Conservation (phyloP, 441 rosid genomes). For the Biscutella laevigata region DNA sequence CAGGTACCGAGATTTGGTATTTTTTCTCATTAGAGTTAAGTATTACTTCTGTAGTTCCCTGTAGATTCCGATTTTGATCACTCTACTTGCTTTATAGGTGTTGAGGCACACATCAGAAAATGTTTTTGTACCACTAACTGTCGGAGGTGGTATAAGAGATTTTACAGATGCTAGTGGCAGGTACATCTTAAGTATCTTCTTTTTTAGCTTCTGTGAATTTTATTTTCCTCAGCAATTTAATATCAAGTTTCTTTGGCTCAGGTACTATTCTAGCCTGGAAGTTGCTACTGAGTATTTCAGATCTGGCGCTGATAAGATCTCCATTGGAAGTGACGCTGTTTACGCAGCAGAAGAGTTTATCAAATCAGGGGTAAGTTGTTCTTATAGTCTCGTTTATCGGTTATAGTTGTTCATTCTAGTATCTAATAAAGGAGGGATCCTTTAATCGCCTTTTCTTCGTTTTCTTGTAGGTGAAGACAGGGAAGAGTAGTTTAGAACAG, state of each 20-base stretch:
- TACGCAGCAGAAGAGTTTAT: conserved; percentile 82
- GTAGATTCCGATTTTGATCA: not conserved
- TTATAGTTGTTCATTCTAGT: conserved; percentile 13
- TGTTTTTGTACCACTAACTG: conserved; percentile 97
- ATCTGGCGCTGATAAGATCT: conserved; percentile 95
- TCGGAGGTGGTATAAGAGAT: conserved; percentile 98
- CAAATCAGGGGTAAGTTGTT: conserved; percentile 59
- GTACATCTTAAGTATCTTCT: conserved; percentile 28
- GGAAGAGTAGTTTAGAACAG: conserved; percentile 87
- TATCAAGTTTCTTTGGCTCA: conserved; percentile 22
- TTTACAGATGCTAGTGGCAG: conserved; percentile 92
- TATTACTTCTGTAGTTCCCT: not conserved
- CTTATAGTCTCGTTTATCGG: not conserved
- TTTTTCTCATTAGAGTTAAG: not conserved
- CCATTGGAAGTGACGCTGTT: conserved; percentile 97
- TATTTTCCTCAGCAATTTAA: not conserved
- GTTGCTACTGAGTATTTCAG: conserved; percentile 97
- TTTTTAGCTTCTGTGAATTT: conserved; percentile 2
- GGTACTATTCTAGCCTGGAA: conserved; percentile 93
- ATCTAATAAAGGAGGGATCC: conserved; percentile 4
- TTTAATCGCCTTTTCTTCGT: conserved; percentile 10
- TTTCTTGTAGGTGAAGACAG: conserved; percentile 57
- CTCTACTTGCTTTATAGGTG: conserved; percentile 42
- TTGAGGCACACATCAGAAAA: conserved; percentile 80
- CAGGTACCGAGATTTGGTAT: conserved; percentile 43